Evolutionary conservation across 176 grass and related monocot species (phyloP), one percentile per base, ranked within the genome.

Genomic region (Pharus latifolius): DNA sequence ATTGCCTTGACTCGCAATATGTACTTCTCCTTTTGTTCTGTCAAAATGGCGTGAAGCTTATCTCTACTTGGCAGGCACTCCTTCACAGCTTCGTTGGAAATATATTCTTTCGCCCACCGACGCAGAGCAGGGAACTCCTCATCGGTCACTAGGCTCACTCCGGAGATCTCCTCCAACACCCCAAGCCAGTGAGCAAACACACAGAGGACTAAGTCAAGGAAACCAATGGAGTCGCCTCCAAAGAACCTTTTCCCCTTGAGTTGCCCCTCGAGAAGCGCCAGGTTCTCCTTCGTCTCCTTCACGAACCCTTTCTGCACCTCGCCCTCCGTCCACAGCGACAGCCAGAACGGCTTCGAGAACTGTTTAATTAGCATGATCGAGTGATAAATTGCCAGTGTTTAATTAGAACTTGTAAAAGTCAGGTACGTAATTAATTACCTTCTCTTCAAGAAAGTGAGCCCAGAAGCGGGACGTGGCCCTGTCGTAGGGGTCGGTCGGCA

Each of bases 211-310:
- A 95, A 47, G 73, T 95, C 91, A 0, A 55, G 51, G 5, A 67
- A 10, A 2, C 87, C 83, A 1, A 96, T 58, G 14, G 45, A 4
- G 0, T 87, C 80, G 5, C 91, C 83, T 11, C 73, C 77, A 25
- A 96, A 87, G 14, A 87, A 96, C 45, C 56, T 82, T 62, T 73
- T 89, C 3, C 23, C 69, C 17, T 65, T 7, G 4, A 89, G 83
- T 52, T 81, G 45, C 11, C 7, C 76, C 31, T 89, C 82, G 3
- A 94, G 33, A 0, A 73, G 65, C 16, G 15, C 12, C 1, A 89
- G 57, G 56, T n/a, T 74, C 48, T 83, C 75, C 76, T 45, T 84
- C 15, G 75, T n/a, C 74, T 60, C 58, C 37, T 55, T 77, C 27
- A 74, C 14, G 28, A 51, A 59, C 9, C 13, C 60, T 52, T 74